phyloP scores from a whole-genome alignment of 768 basidiomycete genomes.

The Lentinula lateritia region DNA sequence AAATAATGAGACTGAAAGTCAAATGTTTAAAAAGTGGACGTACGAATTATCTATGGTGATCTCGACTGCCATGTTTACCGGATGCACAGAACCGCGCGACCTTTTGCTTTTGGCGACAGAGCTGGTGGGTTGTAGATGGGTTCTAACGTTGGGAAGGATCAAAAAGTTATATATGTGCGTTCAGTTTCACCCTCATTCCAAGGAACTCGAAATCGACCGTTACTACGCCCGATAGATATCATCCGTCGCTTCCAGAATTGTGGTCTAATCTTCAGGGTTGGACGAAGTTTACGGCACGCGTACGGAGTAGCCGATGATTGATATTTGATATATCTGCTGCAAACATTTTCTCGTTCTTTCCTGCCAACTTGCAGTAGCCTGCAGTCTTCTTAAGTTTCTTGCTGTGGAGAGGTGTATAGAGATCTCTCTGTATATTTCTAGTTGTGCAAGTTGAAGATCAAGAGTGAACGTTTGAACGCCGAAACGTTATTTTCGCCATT shows the following conservation, averaged over 20 bases:
- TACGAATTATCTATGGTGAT: conserved; percentile 1
- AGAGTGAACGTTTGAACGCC: too few species aligned
- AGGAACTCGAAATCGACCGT: neutral
- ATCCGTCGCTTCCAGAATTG: neutral
- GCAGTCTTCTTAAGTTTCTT: too few species aligned
- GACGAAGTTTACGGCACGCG: too few species aligned
- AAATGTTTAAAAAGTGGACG: neutral
- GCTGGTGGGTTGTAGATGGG: too few species aligned
- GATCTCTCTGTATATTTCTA: too few species aligned
- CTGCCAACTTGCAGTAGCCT: too few species aligned
- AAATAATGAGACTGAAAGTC: neutral
- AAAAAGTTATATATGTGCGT: neutral
- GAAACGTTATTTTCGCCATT: too few species aligned
- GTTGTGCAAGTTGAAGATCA: too few species aligned
- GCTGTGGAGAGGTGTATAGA: too few species aligned
- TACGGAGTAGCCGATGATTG: too few species aligned
- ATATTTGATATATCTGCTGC: too few species aligned
- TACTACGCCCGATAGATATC: neutral
- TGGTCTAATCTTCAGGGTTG: neutral
- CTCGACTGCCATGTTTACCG: neutral
- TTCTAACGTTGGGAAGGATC: neutral
- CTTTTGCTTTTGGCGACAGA: neutral
- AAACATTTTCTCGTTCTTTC: too few species aligned
- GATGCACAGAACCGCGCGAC: neutral
- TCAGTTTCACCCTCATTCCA: neutral